Base-by-base conservation (phyloP, 106 monocot species). In the Platanthera zijinensis region DNA sequence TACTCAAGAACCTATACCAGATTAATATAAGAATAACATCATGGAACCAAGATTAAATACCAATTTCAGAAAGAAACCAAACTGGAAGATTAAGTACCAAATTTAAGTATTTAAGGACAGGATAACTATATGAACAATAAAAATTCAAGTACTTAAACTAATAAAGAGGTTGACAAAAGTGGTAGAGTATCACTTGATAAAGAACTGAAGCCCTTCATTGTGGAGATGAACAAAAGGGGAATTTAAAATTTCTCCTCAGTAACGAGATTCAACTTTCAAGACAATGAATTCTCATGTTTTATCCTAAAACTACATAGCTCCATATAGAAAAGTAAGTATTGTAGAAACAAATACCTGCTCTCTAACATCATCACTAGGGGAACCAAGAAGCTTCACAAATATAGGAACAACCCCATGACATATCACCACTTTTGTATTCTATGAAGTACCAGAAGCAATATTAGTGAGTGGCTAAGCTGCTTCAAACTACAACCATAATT, bases 1-100 rank as follows among this genome's bases (percentile, higher is more conserved):
- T 54, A 96, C 86, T 63, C 76, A 90, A 66, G 96, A 86, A 70
- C 96, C 96, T 96, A 78, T 51, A 82, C 7, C 48, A 25, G 22
- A 51, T 72, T 50, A 72, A 47, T 15, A 70, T 25, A 48, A n/a
- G 14, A 70, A 70, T 46, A 69, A 69, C 25, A 69, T 53, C 53
- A 39, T 69, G 69, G 46, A 69, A 5, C 46, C 12, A 69, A 21
- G 46, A 69, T 46, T 46, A 48, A 69, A 69, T 69, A 69, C 9
- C 46, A 69, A 25, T 69, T 69, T 10, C 17, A 39, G 12, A 46
- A 69, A 39, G 45, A 69, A 69, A 69, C 39, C 14, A 30, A 10
- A 66, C 3, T 7, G 64, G 64, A 25, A 30, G 64, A 66, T 66
- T 10, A 57, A 17, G 15, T 39, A 39, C 39, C 39, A 39, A 39